phyloP scores from a whole-genome alignment of 116 monocot species.

The Iris pallida region DNA sequence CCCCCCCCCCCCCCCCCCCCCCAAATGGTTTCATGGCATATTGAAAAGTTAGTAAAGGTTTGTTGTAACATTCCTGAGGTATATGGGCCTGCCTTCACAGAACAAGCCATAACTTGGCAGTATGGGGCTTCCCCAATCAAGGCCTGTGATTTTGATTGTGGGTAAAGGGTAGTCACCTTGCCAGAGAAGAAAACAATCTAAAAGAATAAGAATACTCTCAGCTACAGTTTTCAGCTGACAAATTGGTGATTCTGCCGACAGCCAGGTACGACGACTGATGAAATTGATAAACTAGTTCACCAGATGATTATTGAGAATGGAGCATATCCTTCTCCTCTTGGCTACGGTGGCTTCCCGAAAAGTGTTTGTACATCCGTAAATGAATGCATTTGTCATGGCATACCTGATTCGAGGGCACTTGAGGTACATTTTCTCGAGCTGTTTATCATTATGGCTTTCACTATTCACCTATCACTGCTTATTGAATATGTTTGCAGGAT shows the following conservation, averaged over 20 bases:
- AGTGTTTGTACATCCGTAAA: constrained; percentile 97
- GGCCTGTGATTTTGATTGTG: too few relatives aligned
- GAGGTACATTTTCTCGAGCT: constrained; percentile 34
- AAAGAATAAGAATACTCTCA: background rate
- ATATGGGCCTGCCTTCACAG: too few relatives aligned
- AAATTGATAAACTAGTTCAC: constrained; percentile 92
- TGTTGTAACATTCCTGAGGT: too few relatives aligned
- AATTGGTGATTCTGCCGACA: constrained; percentile 28
- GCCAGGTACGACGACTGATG: constrained; percentile 93
- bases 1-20: too few relatives aligned
- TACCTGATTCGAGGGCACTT: constrained; percentile 90
- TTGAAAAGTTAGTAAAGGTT: too few relatives aligned
- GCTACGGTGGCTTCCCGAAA: constrained; percentile 96
- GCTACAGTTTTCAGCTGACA: background rate
- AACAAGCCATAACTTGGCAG: too few relatives aligned
- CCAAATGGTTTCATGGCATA: too few relatives aligned
- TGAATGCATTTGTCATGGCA: constrained; percentile 98
- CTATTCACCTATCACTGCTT: background rate
- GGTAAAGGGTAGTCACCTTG: too few relatives aligned
- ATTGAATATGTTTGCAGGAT: constrained; percentile 47
- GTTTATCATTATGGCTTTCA: background rate
- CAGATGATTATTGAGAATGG: constrained; percentile 94
- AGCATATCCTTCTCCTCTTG: constrained; percentile 99
- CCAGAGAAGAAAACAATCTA: too few relatives aligned
- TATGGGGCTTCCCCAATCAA: too few relatives aligned